Percentiles rank a stretch among this genome's conserved stretches.
Conservation (phyloP, 2,329 filamentous ascomycete genomes). For the Nemania sp. region DNA sequence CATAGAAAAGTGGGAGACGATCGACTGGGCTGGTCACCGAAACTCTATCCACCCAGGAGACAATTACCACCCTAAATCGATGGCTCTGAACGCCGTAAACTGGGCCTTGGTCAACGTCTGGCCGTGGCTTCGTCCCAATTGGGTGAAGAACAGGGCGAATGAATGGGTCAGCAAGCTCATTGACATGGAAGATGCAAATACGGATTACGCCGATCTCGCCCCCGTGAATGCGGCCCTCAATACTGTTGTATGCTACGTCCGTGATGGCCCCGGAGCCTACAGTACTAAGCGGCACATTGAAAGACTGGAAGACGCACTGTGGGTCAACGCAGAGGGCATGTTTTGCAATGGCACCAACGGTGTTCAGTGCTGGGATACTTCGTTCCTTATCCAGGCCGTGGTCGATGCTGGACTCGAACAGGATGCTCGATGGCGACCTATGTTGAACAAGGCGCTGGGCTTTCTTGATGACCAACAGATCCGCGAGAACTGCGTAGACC, state of each 20-base stretch:
- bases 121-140: conserved; percentile 73
- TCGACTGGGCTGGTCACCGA: conserved; percentile 76
- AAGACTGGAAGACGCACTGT: conserved; percentile 82
- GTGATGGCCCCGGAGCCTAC: conserved; percentile 75
- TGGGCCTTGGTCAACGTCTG: conserved; percentile 80
- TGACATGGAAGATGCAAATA: conserved; percentile 91
- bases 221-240: conserved; percentile 94
- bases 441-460: conserved; percentile 79
- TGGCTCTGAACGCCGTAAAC: conserved; percentile 78
- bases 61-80: conserved; percentile 92
- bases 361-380: conserved; percentile 97
- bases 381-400: conserved; percentile 83
- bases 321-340: conserved; percentile 93
- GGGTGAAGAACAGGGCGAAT: conserved; percentile 73
- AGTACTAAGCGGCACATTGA: conserved; percentile 79
- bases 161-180: conserved; percentile 82
- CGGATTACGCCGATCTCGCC: conserved; percentile 81
- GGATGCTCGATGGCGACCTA: conserved; percentile 76
- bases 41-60: conserved; percentile 81
- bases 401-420: conserved; percentile 79
- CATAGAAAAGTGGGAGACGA: conserved; percentile 73
- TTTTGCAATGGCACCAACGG: conserved; percentile 95
- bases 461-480: conserved; percentile 95
- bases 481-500: conserved; percentile 76
- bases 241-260: conserved; percentile 80